phyloP scores from a whole-genome alignment of 768 basidiomycete species.

The Postia placenta region DNA sequence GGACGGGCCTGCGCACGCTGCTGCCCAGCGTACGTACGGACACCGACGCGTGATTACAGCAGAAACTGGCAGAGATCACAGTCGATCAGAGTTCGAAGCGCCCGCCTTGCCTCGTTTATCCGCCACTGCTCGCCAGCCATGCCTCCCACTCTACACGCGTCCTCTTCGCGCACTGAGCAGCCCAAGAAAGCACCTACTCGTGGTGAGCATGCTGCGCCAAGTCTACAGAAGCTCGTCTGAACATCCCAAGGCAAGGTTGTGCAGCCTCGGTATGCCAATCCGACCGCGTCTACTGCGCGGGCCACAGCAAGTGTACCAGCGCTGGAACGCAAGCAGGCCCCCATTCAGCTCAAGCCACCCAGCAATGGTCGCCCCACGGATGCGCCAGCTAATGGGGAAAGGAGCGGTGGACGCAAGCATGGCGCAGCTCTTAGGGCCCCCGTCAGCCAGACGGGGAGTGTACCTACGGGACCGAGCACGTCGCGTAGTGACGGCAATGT shows the following conservation, averaged over 20 bases:
- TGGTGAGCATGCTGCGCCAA: not conserved
- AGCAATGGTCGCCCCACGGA: too few relatives aligned
- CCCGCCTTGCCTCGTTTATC: not conserved
- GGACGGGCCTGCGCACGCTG: conserved; percentile 4
- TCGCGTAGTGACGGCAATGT: not conserved
- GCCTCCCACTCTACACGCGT: not conserved
- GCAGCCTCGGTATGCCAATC: conserved; percentile 1
- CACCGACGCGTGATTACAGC: not conserved
- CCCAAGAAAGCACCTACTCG: conserved; percentile 1
- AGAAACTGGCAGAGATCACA: not conserved
- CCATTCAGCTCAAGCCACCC: too few relatives aligned
- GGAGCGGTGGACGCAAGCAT: not conserved
- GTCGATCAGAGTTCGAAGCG: conserved; percentile 1
- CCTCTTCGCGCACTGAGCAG: not conserved
- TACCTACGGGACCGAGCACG: not conserved
- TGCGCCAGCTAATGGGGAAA: not conserved
- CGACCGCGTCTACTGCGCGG: conserved; percentile 5
- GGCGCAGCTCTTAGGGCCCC: not conserved
- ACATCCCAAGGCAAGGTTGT: not conserved
- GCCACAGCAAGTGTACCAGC: not conserved
- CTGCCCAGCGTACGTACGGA: not conserved
- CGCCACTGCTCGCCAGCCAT: not conserved
- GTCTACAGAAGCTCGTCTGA: not conserved
- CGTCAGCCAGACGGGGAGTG: not conserved
- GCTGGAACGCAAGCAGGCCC: too few relatives aligned